Percentiles rank a stretch among this genome's conserved stretches.
Evolutionary conservation across 768 basidiomycete genomes (phyloP).

Genomic region (Boletus coccyginus): DNA sequence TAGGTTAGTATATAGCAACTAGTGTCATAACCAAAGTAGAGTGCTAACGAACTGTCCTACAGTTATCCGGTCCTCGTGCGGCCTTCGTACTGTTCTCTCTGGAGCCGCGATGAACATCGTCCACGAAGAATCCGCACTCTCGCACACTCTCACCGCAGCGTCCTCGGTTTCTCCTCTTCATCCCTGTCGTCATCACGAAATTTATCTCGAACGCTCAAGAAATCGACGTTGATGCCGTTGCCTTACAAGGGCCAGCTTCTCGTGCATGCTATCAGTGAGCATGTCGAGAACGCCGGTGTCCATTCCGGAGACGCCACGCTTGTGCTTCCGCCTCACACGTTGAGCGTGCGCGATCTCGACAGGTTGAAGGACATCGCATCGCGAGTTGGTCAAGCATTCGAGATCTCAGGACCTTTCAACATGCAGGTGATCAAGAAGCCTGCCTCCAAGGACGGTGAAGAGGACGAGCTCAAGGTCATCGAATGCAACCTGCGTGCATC

Average conservation of each 20-base stretch:
- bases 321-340: slow-evolving; percentile 90
- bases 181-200: slow-evolving; percentile 97
- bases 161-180: slow-evolving; percentile 95
- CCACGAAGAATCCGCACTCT: slow-evolving; percentile 83
- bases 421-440: slow-evolving; percentile 97
- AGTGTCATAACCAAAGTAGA: background rate
- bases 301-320: slow-evolving; percentile 99
- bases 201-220: slow-evolving; percentile 98
- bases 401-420: slow-evolving; percentile 98
- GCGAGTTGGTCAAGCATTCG: slow-evolving; percentile 92
- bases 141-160: slow-evolving; percentile 95
- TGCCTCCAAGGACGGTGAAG: slow-evolving; percentile 46
- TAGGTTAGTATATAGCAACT: slow-evolving; percentile 35
- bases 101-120: slow-evolving; percentile 99
- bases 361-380: slow-evolving; percentile 91
- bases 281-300: slow-evolving; percentile 97
- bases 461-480: slow-evolving; percentile 88
- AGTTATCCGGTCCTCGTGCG: slow-evolving; percentile 98
- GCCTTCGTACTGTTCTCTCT: slow-evolving; percentile 96
- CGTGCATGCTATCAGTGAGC: slow-evolving; percentile 95
- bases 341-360: slow-evolving; percentile 69
- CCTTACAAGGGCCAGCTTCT: slow-evolving; percentile 88
- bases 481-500: slow-evolving; percentile 99
- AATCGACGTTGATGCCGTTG: slow-evolving; percentile 97
- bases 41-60: slow-evolving; percentile 1